Evolutionary conservation across 208 protist species (phyloP).

Genomic region (Angomonas deanei): DNA sequence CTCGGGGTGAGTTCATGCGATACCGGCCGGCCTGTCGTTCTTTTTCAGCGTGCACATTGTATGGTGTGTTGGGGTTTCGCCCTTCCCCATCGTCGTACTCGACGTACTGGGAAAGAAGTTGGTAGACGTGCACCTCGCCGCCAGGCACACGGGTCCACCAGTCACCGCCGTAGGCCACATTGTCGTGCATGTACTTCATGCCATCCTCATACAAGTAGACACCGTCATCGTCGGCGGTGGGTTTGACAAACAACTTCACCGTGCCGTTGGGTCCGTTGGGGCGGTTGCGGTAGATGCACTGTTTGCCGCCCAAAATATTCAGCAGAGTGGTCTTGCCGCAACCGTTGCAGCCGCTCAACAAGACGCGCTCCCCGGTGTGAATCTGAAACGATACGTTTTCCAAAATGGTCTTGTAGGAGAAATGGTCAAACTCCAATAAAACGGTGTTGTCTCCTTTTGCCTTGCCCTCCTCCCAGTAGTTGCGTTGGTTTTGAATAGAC

Average conservation of each 20-base stretch:
- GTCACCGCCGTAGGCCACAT: conserved; percentile 60
- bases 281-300: conserved; percentile 58
- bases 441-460: conserved; percentile 1
- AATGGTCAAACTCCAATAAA: conserved; percentile 40
- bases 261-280: conserved; percentile 8
- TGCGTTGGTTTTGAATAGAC: not conserved
- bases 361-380: conserved; percentile 47
- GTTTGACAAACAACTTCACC: conserved; percentile 61
- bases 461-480: not conserved
- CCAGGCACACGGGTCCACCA: conserved; percentile 70
- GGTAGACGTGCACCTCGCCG: conserved; percentile 63
- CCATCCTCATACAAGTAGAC: conserved; percentile 20
- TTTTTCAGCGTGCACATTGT: too few relatives aligned
- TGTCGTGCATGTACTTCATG: conserved; percentile 62
- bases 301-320: conserved; percentile 87
- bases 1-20: conserved; percentile 33
- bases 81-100: not conserved
- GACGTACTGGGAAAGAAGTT: conserved; percentile 30
- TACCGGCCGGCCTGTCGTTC: not conserved
- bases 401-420: conserved; percentile 72
- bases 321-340: conserved; percentile 92
- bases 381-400: conserved; percentile 42
- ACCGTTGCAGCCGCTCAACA: conserved; percentile 94
- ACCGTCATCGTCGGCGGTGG: not conserved
- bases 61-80: too few relatives aligned